Conservation (phyloP, 2,329 filamentous ascomycete species). For the Ophiognomonia clavigignenti-juglandacearum region DNA sequence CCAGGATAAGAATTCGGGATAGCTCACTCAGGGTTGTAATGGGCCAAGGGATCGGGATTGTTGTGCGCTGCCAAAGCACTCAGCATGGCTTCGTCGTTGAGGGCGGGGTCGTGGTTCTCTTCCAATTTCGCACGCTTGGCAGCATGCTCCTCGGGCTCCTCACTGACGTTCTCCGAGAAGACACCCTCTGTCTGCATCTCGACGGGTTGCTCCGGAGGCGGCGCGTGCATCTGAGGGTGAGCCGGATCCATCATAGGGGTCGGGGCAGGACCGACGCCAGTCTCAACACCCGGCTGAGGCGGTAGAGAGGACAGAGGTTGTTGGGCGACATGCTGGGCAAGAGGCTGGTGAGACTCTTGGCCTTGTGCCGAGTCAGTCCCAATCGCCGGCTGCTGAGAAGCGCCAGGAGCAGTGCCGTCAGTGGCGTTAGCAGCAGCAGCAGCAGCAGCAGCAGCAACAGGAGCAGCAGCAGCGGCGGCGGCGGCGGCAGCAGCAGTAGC, state of each 20-base stretch:
- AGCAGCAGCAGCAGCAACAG: conserved; percentile 10
- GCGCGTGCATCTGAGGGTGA: conserved; percentile 18
- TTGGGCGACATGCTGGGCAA: conserved; percentile 9
- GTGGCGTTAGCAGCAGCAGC: not conserved
- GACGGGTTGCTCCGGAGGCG: conserved; percentile 23
- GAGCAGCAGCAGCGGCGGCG: conserved; percentile 20
- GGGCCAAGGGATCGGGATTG: conserved; percentile 29
- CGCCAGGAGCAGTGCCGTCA: too few relatives aligned
- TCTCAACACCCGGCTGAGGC: conserved; percentile 15
- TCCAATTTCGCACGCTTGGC: conserved; percentile 38
- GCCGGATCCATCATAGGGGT: conserved; percentile 15
- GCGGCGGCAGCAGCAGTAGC: not conserved
- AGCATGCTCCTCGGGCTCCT: conserved; percentile 28
- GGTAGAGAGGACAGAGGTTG: conserved; percentile 16
- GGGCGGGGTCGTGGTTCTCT: conserved; percentile 27
- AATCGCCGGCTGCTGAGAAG: too few relatives aligned
- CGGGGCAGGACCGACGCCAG: conserved; percentile 12
- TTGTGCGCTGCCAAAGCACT: conserved; percentile 40
- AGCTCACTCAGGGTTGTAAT: conserved; percentile 39
- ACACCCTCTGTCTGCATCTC: conserved; percentile 23
- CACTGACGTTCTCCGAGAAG: conserved; percentile 12
- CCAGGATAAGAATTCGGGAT: not conserved
- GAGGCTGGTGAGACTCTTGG: conserved; percentile 1
- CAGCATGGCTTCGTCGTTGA: conserved; percentile 46
- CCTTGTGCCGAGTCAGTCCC: too few relatives aligned